Evolutionary conservation across 2,329 filamentous ascomycete species (phyloP), one percentile per base, ranked within the genome.

Genomic region (Talaromyces sp.): DNA sequence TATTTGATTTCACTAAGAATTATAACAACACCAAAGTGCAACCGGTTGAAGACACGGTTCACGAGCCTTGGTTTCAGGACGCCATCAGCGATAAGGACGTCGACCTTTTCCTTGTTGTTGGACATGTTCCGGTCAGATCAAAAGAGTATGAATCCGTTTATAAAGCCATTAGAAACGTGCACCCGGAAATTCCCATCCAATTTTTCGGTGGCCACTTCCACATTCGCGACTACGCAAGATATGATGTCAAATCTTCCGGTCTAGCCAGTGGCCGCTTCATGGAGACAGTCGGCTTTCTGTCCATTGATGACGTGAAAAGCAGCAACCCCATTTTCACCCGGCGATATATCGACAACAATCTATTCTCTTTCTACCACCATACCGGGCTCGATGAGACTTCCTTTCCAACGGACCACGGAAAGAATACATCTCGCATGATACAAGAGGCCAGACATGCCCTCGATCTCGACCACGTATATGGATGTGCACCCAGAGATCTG

Each of bases 231-330:
- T 90, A 91, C 66, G 85, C 85, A 46, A 85, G 83, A 62, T 97
- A 91, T 68, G 93, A 97, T 73, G 83, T 83, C 43, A 87, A 86
- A 58, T 86, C 92, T 0, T 87, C 89, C 63, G 92, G 88, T 0
- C 79, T 97, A 5, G 92, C 92, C 46, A 94, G 90, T 66, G 93
- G 93, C 3, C 85, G 93, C 0, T 97, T 97, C 74, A 89, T 97
- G 80, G 93, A 97, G 78, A 97, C 93, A 0, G 88, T 97, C 55
- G 93, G 93, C 1, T 97, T 94, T 83, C 86, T 94, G 84, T 96
- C 92, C 0, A 86, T 97, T 52, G 83, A 88, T 60, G 91, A 91
- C 1, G 70, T 88, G 21, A 76, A 76, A 9, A 79, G 77, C 29
- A 65, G 72, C 3, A 70, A 69, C 5, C 76, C 86, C 50, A 82